A percentile compares a stretch with the other conserved stretches of the same genome.
Evolutionary conservation across 2,329 filamentous ascomycete species (phyloP).

Genomic region (Penicillium rolfsii): DNA sequence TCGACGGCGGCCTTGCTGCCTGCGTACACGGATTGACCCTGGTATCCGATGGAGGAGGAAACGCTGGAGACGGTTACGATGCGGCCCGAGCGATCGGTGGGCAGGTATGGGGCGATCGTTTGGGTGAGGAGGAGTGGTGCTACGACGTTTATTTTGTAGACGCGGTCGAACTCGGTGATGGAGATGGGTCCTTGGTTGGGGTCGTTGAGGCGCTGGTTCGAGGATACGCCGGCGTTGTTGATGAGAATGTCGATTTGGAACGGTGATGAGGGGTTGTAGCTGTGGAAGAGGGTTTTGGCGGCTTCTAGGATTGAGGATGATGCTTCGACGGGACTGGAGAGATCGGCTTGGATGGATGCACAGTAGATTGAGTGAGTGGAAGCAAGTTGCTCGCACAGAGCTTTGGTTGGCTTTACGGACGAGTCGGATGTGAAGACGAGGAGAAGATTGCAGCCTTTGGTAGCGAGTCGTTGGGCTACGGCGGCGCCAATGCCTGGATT

Average conservation of each 20-base stretch:
- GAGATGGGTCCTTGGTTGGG: slow-evolving; percentile 40
- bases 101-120: slow-evolving; percentile 59
- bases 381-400: slow-evolving; percentile 34
- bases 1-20: slow-evolving; percentile 66
- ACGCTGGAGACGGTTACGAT: slow-evolving; percentile 8
- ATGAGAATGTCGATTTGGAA: slow-evolving; percentile 59
- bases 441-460: slow-evolving; percentile 63
- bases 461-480: slow-evolving; percentile 60
- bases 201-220: neutral
- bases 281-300: neutral
- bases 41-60: neutral
- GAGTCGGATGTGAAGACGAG: slow-evolving; percentile 63
- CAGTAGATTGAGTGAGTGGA: neutral
- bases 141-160: slow-evolving; percentile 63
- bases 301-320: neutral
- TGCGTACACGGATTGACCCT: slow-evolving; percentile 60
- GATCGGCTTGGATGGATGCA: neutral
- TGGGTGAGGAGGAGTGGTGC: slow-evolving; percentile 61
- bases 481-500: slow-evolving; percentile 61
- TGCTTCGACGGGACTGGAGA: neutral
- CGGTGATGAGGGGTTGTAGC: neutral
- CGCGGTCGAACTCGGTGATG: slow-evolving; percentile 56
- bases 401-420: slow-evolving; percentile 43
- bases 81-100: slow-evolving; percentile 52
- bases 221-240: slow-evolving; percentile 59